Percentiles rank a stretch among this genome's conserved stretches.
phyloP scores from a whole-genome alignment of 2,329 filamentous ascomycete genomes.

The Pestalotiopsis sp. region DNA sequence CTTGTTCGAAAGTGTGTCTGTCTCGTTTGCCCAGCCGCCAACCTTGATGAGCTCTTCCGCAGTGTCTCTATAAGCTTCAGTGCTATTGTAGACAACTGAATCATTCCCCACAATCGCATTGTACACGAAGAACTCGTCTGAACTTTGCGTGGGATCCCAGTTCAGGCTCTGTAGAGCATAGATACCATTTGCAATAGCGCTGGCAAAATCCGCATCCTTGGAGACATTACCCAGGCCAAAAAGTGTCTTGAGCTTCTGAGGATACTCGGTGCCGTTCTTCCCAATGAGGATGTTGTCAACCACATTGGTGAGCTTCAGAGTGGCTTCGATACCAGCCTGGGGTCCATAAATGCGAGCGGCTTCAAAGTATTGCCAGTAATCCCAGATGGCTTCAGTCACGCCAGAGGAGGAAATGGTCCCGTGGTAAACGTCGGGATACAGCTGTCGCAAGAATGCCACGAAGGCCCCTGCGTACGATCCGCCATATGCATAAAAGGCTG shows the following conservation, averaged over 20 bases:
- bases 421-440: conserved; percentile 80
- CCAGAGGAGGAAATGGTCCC: conserved; percentile 81
- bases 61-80: conserved; percentile 35
- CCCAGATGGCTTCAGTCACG: conserved; percentile 75
- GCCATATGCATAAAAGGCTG: conserved; percentile 79
- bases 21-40: conserved; percentile 44
- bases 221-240: conserved; percentile 52
- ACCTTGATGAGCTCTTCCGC: conserved; percentile 42
- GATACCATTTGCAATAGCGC: conserved; percentile 43
- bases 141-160: conserved; percentile 54
- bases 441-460: conserved; percentile 73
- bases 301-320: conserved; percentile 58
- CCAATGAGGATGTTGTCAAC: conserved; percentile 55
- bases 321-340: conserved; percentile 65
- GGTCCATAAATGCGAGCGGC: conserved; percentile 53
- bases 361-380: conserved; percentile 70
- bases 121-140: conserved; percentile 46
- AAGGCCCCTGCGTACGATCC: conserved; percentile 84
- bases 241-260: conserved; percentile 40
- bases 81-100: conserved; percentile 43
- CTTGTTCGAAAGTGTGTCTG: conserved; percentile 40
- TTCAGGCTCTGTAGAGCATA: conserved; percentile 49
- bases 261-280: conserved; percentile 43
- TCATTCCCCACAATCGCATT: conserved; percentile 50
- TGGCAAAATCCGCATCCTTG: conserved; percentile 52